Percentiles rank a stretch among this genome's conserved stretches.
These are phyloP conservation scores for Sugiyamaella pinicola DNA, from an alignment of 1,139 yeast genomes.

Conservation along the genomic window DNA sequence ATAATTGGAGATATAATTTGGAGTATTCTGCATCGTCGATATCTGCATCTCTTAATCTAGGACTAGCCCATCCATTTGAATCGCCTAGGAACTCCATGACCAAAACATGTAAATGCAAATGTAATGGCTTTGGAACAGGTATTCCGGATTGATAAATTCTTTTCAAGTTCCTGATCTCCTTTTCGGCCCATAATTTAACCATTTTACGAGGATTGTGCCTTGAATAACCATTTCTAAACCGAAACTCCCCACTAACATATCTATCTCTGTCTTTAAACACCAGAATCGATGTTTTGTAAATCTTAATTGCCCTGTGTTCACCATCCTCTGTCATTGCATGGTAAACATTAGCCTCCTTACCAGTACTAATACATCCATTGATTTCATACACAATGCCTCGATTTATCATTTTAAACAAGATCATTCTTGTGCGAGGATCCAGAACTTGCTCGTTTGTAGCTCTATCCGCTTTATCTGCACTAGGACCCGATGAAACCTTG, in stretches of 20 bases:
- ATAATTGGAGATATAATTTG: slow-evolving; percentile 71
- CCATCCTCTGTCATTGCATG: slow-evolving; percentile 79
- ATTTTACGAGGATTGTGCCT: slow-evolving; percentile 94
- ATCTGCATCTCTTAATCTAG: slow-evolving; percentile 75
- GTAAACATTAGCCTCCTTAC: slow-evolving; percentile 97
- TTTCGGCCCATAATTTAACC: slow-evolving; percentile 99
- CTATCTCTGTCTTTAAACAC: slow-evolving; percentile 96
- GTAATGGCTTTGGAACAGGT: slow-evolving; percentile 91
- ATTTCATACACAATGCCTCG: slow-evolving; percentile 81
- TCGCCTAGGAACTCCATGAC: slow-evolving; percentile 93
- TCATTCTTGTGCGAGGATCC: slow-evolving; percentile 89
- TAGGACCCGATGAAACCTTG: slow-evolving; percentile 35
- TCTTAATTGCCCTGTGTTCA: slow-evolving; percentile 72
- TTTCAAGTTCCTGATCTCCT: slow-evolving; percentile 89
- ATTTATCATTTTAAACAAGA: slow-evolving; percentile 76
- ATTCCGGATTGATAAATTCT: slow-evolving; percentile 76
- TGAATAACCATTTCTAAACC: slow-evolving; percentile 81
- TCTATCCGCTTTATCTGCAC: slow-evolving; percentile 78
- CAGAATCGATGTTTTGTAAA: slow-evolving; percentile 91
- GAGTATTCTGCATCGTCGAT: slow-evolving; percentile 58
- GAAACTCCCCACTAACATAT: slow-evolving; percentile 93
- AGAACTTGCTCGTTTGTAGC: slow-evolving; percentile 97
- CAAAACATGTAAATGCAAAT: slow-evolving; percentile 83
- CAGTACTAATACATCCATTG: slow-evolving; percentile 94
- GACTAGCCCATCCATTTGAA: slow-evolving; percentile 73